Evolutionary conservation across 495 filamentous ascomycete species (phyloP).

Genomic region (Xeromyces bisporus): DNA sequence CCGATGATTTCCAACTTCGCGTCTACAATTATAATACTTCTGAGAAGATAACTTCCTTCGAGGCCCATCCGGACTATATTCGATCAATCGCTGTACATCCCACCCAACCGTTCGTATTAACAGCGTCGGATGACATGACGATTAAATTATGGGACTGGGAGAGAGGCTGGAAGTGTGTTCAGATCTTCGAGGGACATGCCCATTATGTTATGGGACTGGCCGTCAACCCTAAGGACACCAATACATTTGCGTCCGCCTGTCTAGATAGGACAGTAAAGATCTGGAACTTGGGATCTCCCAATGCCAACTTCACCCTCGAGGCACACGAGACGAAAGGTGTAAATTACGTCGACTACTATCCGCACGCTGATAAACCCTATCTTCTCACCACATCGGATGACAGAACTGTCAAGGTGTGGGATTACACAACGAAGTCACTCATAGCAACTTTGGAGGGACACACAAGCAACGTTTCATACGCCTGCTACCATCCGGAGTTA

Average conservation of each 20-base stretch:
- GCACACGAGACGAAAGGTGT: constrained; percentile 97
- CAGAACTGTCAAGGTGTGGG: constrained; percentile 90
- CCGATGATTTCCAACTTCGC: constrained; percentile 92
- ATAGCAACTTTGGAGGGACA: constrained; percentile 96
- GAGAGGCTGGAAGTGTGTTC: constrained; percentile 92
- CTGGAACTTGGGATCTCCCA: constrained; percentile 81
- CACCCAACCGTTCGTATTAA: constrained; percentile 87
- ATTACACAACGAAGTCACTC: constrained; percentile 93
- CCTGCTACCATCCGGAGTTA: constrained; percentile 92
- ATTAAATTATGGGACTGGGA: constrained; percentile 99
- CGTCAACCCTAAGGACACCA: constrained; percentile 99
- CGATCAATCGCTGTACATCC: constrained; percentile 95
- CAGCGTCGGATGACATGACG: constrained; percentile 97
- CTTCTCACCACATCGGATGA: constrained; percentile 94
- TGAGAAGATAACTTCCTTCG: constrained; percentile 95
- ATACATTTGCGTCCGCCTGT: constrained; percentile 94
- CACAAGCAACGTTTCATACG: constrained; percentile 97
- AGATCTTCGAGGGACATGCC: constrained; percentile 94
- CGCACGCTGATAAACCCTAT: constrained; percentile 91
- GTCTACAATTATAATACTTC: constrained; percentile 99
- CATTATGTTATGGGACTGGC: constrained; percentile 98
- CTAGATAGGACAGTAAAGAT: constrained; percentile 96
- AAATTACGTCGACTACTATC: constrained; percentile 96
- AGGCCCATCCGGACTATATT: constrained; percentile 98
- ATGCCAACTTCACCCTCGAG: constrained; percentile 89